Conservation (phyloP, 1,284 basidiomycete genomes). For the Takashimella koratensis region DNA sequence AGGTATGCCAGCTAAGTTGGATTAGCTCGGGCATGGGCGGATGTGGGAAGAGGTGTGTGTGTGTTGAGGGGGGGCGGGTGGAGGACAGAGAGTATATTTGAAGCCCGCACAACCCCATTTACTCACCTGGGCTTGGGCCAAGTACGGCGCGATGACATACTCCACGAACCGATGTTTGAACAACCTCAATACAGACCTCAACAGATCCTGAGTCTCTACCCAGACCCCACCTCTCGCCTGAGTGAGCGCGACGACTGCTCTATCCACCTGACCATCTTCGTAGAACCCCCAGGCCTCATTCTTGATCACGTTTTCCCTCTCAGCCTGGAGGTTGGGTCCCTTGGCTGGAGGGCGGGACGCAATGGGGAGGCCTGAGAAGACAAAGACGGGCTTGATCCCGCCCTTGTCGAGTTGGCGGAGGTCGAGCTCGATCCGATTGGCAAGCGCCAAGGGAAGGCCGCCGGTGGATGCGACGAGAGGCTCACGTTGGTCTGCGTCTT, state of each 20-base stretch:
- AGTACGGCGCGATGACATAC: conserved; percentile 92
- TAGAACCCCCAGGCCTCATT: conserved; percentile 84
- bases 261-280: conserved; percentile 81
- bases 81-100: too few species aligned
- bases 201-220: conserved; percentile 74
- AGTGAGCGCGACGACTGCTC: conserved; percentile 77
- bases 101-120: too few species aligned
- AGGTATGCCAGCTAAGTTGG: conserved; percentile 79
- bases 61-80: too few species aligned
- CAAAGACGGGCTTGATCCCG: conserved; percentile 94
- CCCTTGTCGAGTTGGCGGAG: conserved; percentile 83
- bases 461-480: conserved; percentile 91
- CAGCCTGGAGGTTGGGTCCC: conserved; percentile 60
- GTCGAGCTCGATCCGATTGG: conserved; percentile 83
- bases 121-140: conserved; percentile 84
- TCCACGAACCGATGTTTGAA: conserved; percentile 95
- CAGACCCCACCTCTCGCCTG: conserved; percentile 59
- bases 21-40: too few species aligned
- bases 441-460: conserved; percentile 81
- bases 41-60: too few species aligned
- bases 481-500: conserved; percentile 70
- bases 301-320: conserved; percentile 42
- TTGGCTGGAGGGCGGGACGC: conserved; percentile 56
- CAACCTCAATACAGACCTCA: conserved; percentile 85
- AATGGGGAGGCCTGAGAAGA: conserved; percentile 77